phyloP scores from a whole-genome alignment of 1,139 yeast species.

The Blastobotrys ciferrii region DNA sequence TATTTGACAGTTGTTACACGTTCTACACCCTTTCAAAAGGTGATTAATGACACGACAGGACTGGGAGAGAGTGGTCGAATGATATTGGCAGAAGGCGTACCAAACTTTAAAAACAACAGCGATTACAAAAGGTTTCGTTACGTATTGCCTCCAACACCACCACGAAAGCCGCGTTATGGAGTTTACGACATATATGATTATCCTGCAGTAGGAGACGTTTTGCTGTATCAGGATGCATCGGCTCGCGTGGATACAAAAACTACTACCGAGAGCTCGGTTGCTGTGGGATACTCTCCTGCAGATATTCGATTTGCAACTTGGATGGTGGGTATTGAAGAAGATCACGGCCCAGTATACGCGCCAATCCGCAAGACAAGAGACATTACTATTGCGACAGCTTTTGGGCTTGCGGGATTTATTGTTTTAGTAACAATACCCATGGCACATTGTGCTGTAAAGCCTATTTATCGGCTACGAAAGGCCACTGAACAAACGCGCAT shows the following conservation, averaged over 20 bases:
- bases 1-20: constrained; percentile 65
- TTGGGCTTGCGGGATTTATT: constrained; percentile 76
- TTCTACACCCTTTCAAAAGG: constrained; percentile 51
- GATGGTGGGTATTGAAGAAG: constrained; percentile 76
- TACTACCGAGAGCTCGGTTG: constrained; percentile 47
- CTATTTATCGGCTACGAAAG: constrained; percentile 73
- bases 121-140: constrained; percentile 26
- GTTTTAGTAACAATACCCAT: constrained; percentile 73
- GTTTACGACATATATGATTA: constrained; percentile 23
- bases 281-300: constrained; percentile 70
- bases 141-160: constrained; percentile 33
- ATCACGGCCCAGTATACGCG: constrained; percentile 53
- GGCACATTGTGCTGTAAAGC: constrained; percentile 82
- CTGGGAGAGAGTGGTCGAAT: constrained; percentile 43
- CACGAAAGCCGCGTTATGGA: constrained; percentile 15
- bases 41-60: constrained; percentile 51
- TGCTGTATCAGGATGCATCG: constrained; percentile 46
- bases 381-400: constrained; percentile 73
- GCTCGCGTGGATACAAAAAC: constrained; percentile 48
- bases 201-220: constrained; percentile 44
- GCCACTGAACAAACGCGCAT: constrained; percentile 68
- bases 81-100: constrained; percentile 34
- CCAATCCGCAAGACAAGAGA: constrained; percentile 63
- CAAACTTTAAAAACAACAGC: constrained; percentile 20
- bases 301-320: constrained; percentile 55